Conservation (phyloP, 1,284 basidiomycete genomes). For the Fomitopsis palustris region DNA sequence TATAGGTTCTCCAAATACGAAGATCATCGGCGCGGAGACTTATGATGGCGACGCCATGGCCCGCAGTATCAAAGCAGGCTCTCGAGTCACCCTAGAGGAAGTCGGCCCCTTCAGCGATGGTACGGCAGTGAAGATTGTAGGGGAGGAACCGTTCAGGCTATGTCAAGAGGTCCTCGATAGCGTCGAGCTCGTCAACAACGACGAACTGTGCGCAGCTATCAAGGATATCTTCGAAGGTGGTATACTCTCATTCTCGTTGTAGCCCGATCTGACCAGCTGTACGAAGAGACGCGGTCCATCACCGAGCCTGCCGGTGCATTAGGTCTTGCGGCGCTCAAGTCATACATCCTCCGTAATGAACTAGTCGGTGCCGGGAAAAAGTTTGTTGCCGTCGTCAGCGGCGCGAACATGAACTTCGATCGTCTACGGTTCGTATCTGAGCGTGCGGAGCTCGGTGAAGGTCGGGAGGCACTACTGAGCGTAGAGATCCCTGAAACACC, state of each 20-base stretch:
- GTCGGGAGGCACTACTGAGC: constrained; percentile 88
- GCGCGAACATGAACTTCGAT: constrained; percentile 99
- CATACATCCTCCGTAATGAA: constrained; percentile 79
- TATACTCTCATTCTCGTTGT: constrained; percentile 7
- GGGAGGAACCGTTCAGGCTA: constrained; percentile 92
- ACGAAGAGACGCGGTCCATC: constrained; percentile 84
- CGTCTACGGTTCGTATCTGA: constrained; percentile 96
- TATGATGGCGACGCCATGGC: constrained; percentile 94
- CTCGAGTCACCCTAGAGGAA: constrained; percentile 82
- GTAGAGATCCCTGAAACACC: constrained; percentile 92
- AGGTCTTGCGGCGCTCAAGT: constrained; percentile 89
- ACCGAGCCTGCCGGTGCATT: constrained; percentile 98
- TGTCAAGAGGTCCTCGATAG: constrained; percentile 86
- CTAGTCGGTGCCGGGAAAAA: constrained; percentile 81
- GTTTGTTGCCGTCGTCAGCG: constrained; percentile 91
- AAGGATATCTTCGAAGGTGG: constrained; percentile 98
- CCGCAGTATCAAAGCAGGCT: constrained; percentile 72
- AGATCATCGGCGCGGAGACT: constrained; percentile 93
- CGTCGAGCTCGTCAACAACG: constrained; percentile 86
- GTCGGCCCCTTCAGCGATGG: constrained; percentile 98
- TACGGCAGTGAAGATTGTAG: constrained; percentile 97
- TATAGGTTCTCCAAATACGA: constrained; percentile 82
- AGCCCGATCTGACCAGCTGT: not conserved
- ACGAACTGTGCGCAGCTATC: constrained; percentile 98
- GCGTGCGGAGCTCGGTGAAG: constrained; percentile 95